Evolutionary conservation across 352 stramenopile species (phyloP), one percentile per base, ranked within the genome.

Genomic region (Albugo laibachii): DNA sequence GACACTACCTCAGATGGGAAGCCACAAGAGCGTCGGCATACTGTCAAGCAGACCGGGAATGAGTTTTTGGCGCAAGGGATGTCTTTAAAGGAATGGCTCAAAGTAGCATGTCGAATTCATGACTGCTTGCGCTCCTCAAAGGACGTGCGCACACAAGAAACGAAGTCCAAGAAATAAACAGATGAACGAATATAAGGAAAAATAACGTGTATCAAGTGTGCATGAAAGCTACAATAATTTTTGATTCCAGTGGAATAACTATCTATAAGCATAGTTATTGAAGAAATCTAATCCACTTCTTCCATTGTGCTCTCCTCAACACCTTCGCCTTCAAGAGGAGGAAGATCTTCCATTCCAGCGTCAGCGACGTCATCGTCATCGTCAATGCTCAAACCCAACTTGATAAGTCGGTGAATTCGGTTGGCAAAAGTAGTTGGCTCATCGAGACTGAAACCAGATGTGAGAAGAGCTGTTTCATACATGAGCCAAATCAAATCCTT

Each of bases 401-500:
- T 98, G 60, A 99, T 97, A 45, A 99, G 81, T 65, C 93, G 91
- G 80, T 99, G 93, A 70, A 99, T 99, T 63, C 95, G 92, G 65
- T 93, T 96, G 41, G 95, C 94, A 64, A 99, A 99, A 38, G 93
- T 98, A 49, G 86, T 94, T 41, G 96, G 95, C 65, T 99, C 95
- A 52, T 99, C 96, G 40, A 99, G 77, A 52, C 83, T 96, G 80
- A 99, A 99, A 52, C 96, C 96, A 50, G 86, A 97, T 5, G 95
- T 99, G 41, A 99, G 74, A 21, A 99, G 83, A 50, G 91, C 96
- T 38, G 95, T 99, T 64, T 99, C 96, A 73, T 99, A 99, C 34
- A 99, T 67, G 48, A 99, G 66, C 93, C 94, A 99, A 65, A 99
- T 97, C 16, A 99, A 60, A 72, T 99, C 95, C 85, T 99, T 99